Evolutionary conservation across 75 land plant species (phyloP), one percentile per base, ranked within the genome.

Genomic region (Larix kaempferi): DNA sequence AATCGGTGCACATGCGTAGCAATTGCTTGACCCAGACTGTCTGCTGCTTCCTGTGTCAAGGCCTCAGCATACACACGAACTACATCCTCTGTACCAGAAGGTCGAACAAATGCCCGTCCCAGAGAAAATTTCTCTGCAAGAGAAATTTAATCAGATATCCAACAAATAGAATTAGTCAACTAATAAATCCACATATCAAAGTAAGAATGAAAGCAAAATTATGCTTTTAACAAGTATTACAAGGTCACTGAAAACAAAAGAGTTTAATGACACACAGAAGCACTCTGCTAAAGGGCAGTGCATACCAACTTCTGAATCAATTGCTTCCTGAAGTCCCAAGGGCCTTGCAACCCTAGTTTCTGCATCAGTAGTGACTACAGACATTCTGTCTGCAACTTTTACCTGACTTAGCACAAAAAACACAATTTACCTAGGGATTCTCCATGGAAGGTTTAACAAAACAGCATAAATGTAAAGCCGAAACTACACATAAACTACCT

Each of bases 41-140:
- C 95, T 74, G 98, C 98, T 75, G 83, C 89, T 57, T 86, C 91
- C 76, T 96, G 98, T 67, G 98, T 84, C 12, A 79, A 72, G 59
- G 95, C 99, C 79, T 96, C 99, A 4, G 99, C 99, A 84, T 96
- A 96, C 1, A 96, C 91, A 26, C 99, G 90, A 5, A 96, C 81
- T 4, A 94, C 87, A 79, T 96, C 98, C 86, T 96, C 99, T 21
- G 99, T 96, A 37, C 99, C 99, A 74, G 99, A 96, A 16, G 99
- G 98, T 33, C 99, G 80, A 56, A 96, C 84, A 85, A 96, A 96
- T 74, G 88, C 88, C 55, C 99, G 82, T n/a, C 98, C 99, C 69
- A 74, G 76, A 39, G 78, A 75, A 63, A 86, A 84, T 75, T 96
- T 92, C 29, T 80, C 93, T 91, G 86, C 66, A 80, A 55, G 27